Percentiles rank a stretch among this genome's conserved stretches.
phyloP scores from a whole-genome alignment of 495 filamentous ascomycete species.

The Bryoglossum gracile region DNA sequence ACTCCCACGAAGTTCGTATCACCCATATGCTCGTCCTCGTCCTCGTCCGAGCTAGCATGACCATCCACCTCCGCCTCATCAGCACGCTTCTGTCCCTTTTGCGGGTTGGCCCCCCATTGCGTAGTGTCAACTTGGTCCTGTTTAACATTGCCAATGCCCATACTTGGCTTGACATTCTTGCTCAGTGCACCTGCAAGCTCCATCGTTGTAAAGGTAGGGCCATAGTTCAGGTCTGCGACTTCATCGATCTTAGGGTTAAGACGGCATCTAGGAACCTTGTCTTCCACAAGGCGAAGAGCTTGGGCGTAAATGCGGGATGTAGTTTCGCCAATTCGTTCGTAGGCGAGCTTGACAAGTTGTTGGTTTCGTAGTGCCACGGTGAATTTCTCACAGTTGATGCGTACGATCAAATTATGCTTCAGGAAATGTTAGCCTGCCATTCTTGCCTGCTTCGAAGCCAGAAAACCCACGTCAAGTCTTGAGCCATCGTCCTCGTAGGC shows the following conservation, averaged over 20 bases:
- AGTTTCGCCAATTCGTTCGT: constrained; percentile 50
- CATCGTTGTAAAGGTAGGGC: constrained; percentile 35
- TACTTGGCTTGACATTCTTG: constrained; percentile 32
- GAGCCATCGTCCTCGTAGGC: constrained; percentile 31
- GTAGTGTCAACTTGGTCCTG: not conserved
- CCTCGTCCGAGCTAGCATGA: constrained; percentile 22
- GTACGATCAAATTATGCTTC: constrained; percentile 54
- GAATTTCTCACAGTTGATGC: constrained; percentile 81
- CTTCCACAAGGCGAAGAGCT: constrained; percentile 62
- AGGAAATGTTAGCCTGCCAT: constrained; percentile 24
- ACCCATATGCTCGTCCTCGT: constrained; percentile 24
- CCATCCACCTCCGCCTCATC: constrained; percentile 33
- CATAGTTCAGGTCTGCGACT: constrained; percentile 37
- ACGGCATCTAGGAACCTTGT: constrained; percentile 55
- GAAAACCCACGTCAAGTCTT: constrained; percentile 34
- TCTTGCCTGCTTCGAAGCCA: constrained; percentile 4
- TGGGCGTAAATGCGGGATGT: constrained; percentile 70
- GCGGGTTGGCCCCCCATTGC: constrained; percentile 5
- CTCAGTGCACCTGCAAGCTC: constrained; percentile 41
- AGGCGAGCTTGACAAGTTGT: constrained; percentile 57
- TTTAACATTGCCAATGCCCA: constrained; percentile 22
- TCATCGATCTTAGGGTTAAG: constrained; percentile 44
- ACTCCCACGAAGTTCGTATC: no score
- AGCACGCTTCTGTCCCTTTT: constrained; percentile 28
- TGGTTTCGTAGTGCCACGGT: constrained; percentile 72